Conservation (phyloP, 441 rosid genomes). For the Flueggea neowawraea region DNA sequence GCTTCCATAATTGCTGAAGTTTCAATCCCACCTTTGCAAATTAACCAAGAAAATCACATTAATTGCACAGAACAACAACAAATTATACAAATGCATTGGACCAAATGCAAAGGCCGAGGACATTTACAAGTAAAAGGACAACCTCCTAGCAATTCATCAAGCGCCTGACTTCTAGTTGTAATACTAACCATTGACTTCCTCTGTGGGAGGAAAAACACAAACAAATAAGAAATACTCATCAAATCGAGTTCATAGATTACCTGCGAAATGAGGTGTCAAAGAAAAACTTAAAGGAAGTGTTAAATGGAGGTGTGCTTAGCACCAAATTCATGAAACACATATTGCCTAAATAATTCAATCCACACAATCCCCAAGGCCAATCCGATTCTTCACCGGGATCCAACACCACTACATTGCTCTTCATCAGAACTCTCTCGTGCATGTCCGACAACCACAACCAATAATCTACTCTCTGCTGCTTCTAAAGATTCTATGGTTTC, state of each 20-base stretch:
- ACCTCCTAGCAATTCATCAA: conserved; percentile 89
- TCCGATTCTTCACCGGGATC: conserved; percentile 15
- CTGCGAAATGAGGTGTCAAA: too few relatives aligned
- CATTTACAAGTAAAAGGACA: conserved; percentile 2
- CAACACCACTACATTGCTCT: conserved; percentile 25
- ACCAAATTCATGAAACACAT: conserved; percentile 82
- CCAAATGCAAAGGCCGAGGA: neutral
- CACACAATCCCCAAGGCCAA: conserved; percentile 54
- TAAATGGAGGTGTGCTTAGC: conserved; percentile 71
- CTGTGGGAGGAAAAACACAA: conserved; percentile 27
- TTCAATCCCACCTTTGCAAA: conserved; percentile 72
- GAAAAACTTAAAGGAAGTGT: conserved; percentile 43
- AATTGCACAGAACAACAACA: conserved; percentile 6
- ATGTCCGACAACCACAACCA: conserved; percentile 45
- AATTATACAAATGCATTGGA: neutral
- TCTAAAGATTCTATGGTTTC: conserved; percentile 45
- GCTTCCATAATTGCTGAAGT: conserved; percentile 88
- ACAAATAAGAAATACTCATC: neutral
- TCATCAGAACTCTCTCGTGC: conserved; percentile 28
- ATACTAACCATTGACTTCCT: conserved; percentile 73
- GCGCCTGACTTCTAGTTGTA: conserved; percentile 93
- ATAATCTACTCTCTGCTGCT: conserved; percentile 51
- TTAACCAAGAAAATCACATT: conserved; percentile 7
- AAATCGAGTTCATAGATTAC: neutral
- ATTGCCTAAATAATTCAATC: conserved; percentile 66